Conservation (phyloP, 495 filamentous ascomycete species). For the Lophiotrema nucula region DNA sequence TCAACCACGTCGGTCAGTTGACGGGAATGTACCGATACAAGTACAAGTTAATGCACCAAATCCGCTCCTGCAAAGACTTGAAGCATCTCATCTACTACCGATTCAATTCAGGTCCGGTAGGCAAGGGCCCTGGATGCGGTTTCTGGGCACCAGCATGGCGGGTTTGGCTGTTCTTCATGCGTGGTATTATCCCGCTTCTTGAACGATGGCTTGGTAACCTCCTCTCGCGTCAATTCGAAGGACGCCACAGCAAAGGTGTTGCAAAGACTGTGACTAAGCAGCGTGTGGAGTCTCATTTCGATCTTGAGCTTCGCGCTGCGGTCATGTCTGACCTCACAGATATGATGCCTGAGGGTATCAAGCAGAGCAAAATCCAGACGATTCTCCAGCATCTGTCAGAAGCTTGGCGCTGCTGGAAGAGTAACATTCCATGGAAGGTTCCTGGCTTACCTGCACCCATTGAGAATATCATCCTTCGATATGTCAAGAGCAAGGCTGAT, state of each 20-base stretch:
- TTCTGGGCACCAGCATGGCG: slow-evolving; percentile 99
- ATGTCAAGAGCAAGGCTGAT: slow-evolving; percentile 98
- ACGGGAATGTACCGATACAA: slow-evolving; percentile 99
- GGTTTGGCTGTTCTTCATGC: slow-evolving; percentile 99
- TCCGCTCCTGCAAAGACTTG: slow-evolving; percentile 97
- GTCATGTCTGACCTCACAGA: slow-evolving; percentile 99
- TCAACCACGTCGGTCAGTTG: slow-evolving; percentile 98
- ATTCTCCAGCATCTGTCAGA: slow-evolving; percentile 96
- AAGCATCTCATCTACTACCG: slow-evolving; percentile 99
- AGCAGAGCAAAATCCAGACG: slow-evolving; percentile 98
- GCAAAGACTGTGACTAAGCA: slow-evolving; percentile 99
- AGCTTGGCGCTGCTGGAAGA: slow-evolving; percentile 99
- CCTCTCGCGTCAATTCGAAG: slow-evolving; percentile 95
- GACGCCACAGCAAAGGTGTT: slow-evolving; percentile 97
- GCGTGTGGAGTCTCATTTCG: slow-evolving; percentile 97
- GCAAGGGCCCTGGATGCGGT: slow-evolving; percentile 96
- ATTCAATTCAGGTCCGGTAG: slow-evolving; percentile 96
- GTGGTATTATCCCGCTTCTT: slow-evolving; percentile 93
- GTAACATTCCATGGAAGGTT: slow-evolving; percentile 99
- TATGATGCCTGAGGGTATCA: slow-evolving; percentile 99
- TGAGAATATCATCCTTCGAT: slow-evolving; percentile 96
- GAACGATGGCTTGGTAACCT: slow-evolving; percentile 98
- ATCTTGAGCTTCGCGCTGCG: slow-evolving; percentile 93
- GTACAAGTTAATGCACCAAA: slow-evolving; percentile 99
- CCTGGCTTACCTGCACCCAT: slow-evolving; percentile 94